These are phyloP conservation scores for Trichoderma arundinaceum DNA, from an alignment of 2,329 filamentous ascomycete species.

Conservation along the genomic window DNA sequence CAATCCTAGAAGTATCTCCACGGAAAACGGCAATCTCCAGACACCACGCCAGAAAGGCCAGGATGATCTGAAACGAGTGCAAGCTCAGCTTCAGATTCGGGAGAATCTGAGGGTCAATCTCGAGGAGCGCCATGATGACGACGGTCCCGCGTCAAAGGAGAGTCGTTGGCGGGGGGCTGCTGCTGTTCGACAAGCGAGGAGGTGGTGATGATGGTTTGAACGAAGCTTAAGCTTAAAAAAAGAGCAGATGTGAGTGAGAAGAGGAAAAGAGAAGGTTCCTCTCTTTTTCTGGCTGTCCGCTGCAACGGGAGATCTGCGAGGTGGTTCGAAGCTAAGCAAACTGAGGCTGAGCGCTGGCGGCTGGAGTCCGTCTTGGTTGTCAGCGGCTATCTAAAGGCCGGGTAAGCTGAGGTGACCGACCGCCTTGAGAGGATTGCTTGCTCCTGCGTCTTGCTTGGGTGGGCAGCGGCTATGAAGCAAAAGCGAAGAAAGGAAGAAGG, in stretches of 20 bases:
- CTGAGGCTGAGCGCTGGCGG: conserved; percentile 30
- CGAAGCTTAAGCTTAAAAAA: neutral
- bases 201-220: neutral
- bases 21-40: conserved; percentile 66
- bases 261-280: neutral
- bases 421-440: neutral
- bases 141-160: neutral
- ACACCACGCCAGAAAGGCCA: conserved; percentile 62
- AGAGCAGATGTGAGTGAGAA: neutral
- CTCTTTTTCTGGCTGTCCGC: conserved; percentile 5
- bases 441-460: no score
- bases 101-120: conserved; percentile 60
- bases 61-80: conserved; percentile 60
- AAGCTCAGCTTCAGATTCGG: conserved; percentile 63
- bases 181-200: neutral
- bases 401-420: conserved; percentile 15
- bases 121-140: conserved; percentile 53
- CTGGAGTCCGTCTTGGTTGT: conserved; percentile 10
- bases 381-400: conserved; percentile 8
- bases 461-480: no score
- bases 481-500: neutral
- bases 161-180: neutral
- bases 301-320: conserved; percentile 12
- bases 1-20: conserved; percentile 54
- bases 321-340: conserved; percentile 29